Evolutionary conservation across 108 stramenopile species (phyloP).

Genomic region (Pseudonitzschia multiseries): DNA sequence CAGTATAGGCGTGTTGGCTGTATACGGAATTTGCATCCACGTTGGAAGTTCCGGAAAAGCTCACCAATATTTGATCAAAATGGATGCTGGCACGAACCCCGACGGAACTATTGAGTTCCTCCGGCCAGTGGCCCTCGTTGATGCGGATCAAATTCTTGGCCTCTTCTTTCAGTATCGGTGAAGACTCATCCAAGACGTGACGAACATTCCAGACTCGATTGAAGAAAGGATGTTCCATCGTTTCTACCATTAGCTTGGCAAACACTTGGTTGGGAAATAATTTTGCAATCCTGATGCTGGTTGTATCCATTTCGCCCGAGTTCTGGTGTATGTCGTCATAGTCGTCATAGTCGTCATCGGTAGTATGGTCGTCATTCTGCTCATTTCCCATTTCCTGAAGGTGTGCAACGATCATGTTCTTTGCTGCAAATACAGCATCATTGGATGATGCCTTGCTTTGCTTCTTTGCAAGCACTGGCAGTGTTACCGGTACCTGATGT

Average conservation of each 20-base stretch:
- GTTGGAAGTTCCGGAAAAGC: slow-evolving; percentile 66
- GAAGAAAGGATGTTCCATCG: slow-evolving; percentile 62
- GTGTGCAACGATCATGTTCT: too few species aligned
- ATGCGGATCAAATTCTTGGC: slow-evolving; percentile 43
- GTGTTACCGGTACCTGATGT: too few species aligned
- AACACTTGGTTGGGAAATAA: slow-evolving; percentile 51
- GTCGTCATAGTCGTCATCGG: background rate
- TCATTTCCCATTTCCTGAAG: too few species aligned
- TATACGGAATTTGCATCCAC: slow-evolving; percentile 62
- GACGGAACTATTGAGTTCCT: slow-evolving; percentile 52
- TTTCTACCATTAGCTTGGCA: slow-evolving; percentile 56
- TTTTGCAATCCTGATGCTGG: background rate
- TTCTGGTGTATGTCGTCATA: background rate
- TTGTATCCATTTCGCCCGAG: background rate
- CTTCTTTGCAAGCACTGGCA: too few species aligned
- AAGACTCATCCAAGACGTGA: slow-evolving; percentile 63
- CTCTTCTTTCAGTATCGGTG: slow-evolving; percentile 54
- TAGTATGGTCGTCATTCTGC: too few species aligned
- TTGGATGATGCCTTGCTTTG: too few species aligned
- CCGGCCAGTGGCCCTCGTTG: slow-evolving; percentile 66
- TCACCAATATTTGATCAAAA: slow-evolving; percentile 72
- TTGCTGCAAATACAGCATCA: too few species aligned
- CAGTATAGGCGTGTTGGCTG: slow-evolving; percentile 66
- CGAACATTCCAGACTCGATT: slow-evolving; percentile 64
- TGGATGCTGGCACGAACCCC: slow-evolving; percentile 55